Evolutionary conservation across 257 asterid species (phyloP).

Genomic region (Galeopsis tetrahit): DNA sequence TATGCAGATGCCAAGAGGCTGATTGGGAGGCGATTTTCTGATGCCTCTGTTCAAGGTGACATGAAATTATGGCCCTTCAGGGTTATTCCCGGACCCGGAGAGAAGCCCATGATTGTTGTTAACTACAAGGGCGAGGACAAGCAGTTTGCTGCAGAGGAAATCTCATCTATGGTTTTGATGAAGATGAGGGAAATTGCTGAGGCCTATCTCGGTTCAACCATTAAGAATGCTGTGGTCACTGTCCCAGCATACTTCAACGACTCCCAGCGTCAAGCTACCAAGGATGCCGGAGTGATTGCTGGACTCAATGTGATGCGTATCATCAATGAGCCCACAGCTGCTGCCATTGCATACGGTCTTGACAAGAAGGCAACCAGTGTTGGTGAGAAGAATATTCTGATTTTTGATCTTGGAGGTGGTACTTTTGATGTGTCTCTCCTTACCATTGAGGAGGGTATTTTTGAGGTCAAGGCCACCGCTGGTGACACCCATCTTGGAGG

Average conservation of each 20-base stretch:
- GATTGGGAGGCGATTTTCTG: constrained; percentile 74
- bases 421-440: constrained; percentile 80
- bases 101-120: constrained; percentile 76
- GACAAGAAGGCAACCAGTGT: constrained; percentile 86
- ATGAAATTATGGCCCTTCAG: constrained; percentile 82
- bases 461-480: constrained; percentile 69
- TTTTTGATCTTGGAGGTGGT: constrained; percentile 87
- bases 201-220: constrained; percentile 66
- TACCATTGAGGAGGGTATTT: constrained; percentile 66
- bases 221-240: constrained; percentile 84
- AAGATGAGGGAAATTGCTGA: constrained; percentile 87
- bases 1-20: constrained; percentile 77
- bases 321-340: constrained; percentile 84
- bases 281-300: constrained; percentile 87
- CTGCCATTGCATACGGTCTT: constrained; percentile 91
- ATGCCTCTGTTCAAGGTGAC: constrained; percentile 73
- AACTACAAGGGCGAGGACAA: constrained; percentile 79
- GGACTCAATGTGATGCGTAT: constrained; percentile 86
- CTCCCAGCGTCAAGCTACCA: constrained; percentile 88
- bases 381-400: constrained; percentile 80
- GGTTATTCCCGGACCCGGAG: constrained; percentile 80
- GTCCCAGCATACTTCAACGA: constrained; percentile 88
- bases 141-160: constrained; percentile 83
- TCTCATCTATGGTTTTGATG: constrained; percentile 80
- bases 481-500: constrained; percentile 84